phyloP scores from a whole-genome alignment of 352 stramenopile species.

The Phytopythium boreale region DNA sequence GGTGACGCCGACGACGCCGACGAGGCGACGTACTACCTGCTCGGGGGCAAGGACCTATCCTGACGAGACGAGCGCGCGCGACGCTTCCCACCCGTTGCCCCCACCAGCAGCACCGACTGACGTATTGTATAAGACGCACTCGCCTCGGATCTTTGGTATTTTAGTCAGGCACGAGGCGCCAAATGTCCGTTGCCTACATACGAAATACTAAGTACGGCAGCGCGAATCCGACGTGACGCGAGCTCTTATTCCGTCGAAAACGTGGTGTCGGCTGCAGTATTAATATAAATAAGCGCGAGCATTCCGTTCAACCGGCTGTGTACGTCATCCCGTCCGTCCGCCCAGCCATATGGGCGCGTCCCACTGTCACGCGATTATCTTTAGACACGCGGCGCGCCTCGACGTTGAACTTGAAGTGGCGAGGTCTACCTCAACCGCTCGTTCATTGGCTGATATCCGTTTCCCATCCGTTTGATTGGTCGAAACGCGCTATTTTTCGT shows the following conservation, averaged over 20 bases:
- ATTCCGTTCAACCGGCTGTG: neutral
- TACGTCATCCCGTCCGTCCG: neutral
- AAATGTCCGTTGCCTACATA: too few species aligned
- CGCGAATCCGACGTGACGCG: too few species aligned
- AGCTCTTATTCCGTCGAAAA: too few species aligned
- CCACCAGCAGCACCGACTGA: too few species aligned
- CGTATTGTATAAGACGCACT: too few species aligned
- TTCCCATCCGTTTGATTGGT: neutral
- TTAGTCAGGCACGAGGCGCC: too few species aligned
- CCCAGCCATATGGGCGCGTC: neutral
- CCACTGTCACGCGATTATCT: neutral
- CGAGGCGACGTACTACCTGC: conserved; percentile 25
- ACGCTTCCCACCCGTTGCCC: too few species aligned
- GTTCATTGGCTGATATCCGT: neutral
- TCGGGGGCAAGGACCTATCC: conserved; percentile 6
- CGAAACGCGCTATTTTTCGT: neutral
- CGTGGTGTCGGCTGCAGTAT: too few species aligned
- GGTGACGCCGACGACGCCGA: conserved; percentile 11
- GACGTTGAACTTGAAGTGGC: conserved; percentile 14
- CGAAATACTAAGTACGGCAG: too few species aligned
- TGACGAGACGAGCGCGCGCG: neutral
- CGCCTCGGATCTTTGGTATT: too few species aligned
- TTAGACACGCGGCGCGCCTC: neutral
- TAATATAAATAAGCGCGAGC: too few species aligned
- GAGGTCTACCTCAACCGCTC: neutral